These are phyloP conservation scores for Naganishia vishniacii DNA, from an alignment of 768 basidiomycete species.

Conservation along the genomic window DNA sequence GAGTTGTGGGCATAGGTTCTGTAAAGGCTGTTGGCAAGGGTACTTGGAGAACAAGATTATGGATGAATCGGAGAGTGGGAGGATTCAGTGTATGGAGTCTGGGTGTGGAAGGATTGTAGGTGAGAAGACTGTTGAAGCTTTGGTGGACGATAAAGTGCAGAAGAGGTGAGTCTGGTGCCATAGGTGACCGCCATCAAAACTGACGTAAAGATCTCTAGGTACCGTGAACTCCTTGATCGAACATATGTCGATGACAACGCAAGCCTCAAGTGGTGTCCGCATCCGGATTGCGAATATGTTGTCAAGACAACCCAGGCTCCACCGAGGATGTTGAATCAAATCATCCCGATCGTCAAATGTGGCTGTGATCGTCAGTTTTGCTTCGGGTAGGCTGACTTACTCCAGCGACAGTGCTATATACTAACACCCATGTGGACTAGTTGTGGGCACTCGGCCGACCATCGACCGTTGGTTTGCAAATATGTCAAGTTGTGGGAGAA, in stretches of 20 bases:
- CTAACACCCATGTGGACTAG: constrained; percentile 25
- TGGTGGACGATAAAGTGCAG: constrained; percentile 48
- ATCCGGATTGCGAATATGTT: constrained; percentile 89
- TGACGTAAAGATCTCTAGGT: constrained; percentile 52
- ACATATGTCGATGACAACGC: constrained; percentile 81
- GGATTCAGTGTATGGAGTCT: constrained; percentile 52
- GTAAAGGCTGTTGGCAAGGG: constrained; percentile 73
- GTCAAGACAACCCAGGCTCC: constrained; percentile 81
- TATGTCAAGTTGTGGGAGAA: constrained; percentile 90
- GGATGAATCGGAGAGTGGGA: constrained; percentile 53
- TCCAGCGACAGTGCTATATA: not conserved
- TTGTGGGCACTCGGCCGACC: constrained; percentile 78
- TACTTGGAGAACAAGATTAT: constrained; percentile 75
- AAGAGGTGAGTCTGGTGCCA: constrained; percentile 42
- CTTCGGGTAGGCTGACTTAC: constrained; percentile 58
- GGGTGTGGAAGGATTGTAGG: constrained; percentile 48
- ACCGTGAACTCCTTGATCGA: constrained; percentile 79
- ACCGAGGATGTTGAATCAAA: constrained; percentile 64
- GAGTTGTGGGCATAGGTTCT: constrained; percentile 78
- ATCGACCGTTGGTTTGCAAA: constrained; percentile 81
- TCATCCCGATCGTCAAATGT: constrained; percentile 86
- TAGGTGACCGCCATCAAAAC: not conserved
- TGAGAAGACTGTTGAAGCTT: constrained; percentile 20
- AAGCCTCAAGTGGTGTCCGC: constrained; percentile 88
- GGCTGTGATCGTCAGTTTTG: constrained; percentile 78